These are phyloP conservation scores for Didymella pomorum DNA, from an alignment of 2,329 filamentous ascomycete species.

Conservation along the genomic window DNA sequence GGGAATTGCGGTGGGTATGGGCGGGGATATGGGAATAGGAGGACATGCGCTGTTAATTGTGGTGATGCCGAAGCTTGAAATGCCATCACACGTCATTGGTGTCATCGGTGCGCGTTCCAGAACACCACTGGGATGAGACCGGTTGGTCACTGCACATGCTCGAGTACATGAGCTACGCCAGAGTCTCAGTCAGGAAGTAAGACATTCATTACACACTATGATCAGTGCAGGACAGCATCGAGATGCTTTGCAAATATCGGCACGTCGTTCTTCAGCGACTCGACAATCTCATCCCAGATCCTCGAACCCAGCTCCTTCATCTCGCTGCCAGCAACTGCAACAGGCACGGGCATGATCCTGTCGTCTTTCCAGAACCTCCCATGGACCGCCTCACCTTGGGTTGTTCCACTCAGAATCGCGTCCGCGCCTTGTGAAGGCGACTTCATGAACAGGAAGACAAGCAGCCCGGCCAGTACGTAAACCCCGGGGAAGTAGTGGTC, in stretches of 20 bases:
- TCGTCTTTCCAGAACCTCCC: slow-evolving; percentile 50
- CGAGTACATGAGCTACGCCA: too few relatives aligned
- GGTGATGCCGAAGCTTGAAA: slow-evolving; percentile 21
- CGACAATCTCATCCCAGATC: slow-evolving; percentile 48
- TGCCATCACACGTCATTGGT: slow-evolving; percentile 19
- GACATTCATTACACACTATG: neutral
- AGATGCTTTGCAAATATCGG: slow-evolving; percentile 22
- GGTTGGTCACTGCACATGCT: slow-evolving; percentile 5
- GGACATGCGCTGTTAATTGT: slow-evolving; percentile 5
- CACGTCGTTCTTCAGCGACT: slow-evolving; percentile 42
- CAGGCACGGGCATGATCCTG: slow-evolving; percentile 39
- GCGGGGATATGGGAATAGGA: neutral
- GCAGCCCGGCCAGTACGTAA: slow-evolving; percentile 31
- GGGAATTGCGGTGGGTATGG: neutral
- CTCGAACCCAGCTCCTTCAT: slow-evolving; percentile 41
- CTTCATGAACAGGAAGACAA: slow-evolving; percentile 35
- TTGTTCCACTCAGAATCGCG: slow-evolving; percentile 45
- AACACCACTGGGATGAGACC: neutral
- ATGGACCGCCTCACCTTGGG: slow-evolving; percentile 44
- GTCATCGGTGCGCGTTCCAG: slow-evolving; percentile 18
- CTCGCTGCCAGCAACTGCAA: slow-evolving; percentile 40
- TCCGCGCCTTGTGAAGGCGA: slow-evolving; percentile 43
- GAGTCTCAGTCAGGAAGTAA: neutral
- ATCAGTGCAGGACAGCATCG: neutral
- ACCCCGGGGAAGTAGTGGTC: slow-evolving; percentile 43